phyloP scores from a whole-genome alignment of 179 eudicot genomes.

The Silene noctiflora region DNA sequence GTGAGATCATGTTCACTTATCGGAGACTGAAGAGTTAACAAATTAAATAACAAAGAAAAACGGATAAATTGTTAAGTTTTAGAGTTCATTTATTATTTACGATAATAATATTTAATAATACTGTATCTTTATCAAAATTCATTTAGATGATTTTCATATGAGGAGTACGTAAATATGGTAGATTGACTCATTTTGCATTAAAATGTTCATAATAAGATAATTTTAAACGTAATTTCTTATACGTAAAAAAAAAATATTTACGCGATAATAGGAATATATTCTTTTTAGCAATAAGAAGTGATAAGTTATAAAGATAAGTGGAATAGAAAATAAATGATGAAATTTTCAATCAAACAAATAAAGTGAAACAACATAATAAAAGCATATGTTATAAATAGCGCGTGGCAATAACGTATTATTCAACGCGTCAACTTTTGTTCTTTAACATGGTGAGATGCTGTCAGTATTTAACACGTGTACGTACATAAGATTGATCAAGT shows the following conservation, averaged over 20 bases:
- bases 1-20: not conserved
- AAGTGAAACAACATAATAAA: not conserved
- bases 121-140: too few species aligned
- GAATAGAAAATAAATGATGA: not conserved
- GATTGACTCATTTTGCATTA: not conserved
- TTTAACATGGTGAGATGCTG: not conserved
- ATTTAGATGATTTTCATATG: not conserved
- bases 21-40: too few species aligned
- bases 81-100: not conserved
- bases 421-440: too few species aligned
- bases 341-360: not conserved
- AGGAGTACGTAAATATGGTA: not conserved
- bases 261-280: too few species aligned
- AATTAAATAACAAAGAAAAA: not conserved
- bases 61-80: not conserved
- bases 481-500: not conserved
- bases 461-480: not conserved
- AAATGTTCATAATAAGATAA: not conserved
- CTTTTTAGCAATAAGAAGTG: too few species aligned
- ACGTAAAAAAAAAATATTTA: too few species aligned
- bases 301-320: conserved; percentile 22
- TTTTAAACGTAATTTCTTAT: not conserved
- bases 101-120: not conserved
- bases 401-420: not conserved
- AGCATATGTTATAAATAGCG: not conserved